Evolutionary conservation across 805 yeast species (phyloP).

Genomic region (Monosporozyma unispora): DNA sequence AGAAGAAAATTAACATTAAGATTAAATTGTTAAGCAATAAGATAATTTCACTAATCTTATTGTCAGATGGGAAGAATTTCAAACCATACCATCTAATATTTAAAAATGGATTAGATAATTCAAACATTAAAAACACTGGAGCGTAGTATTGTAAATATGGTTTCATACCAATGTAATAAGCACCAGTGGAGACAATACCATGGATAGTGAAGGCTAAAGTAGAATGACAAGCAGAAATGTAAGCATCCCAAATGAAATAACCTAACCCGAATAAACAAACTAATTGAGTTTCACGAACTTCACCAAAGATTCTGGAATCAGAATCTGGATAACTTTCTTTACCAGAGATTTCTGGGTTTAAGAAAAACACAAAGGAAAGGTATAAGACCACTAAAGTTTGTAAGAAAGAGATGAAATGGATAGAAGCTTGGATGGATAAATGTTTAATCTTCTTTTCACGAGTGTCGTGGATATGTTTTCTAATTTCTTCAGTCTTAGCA

Average conservation of each 20-base stretch:
- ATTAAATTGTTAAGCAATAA: slow-evolving; percentile 19
- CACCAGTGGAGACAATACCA: slow-evolving; percentile 67
- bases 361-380: slow-evolving; percentile 25
- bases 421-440: slow-evolving; percentile 23
- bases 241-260: slow-evolving; percentile 78
- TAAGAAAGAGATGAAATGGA: slow-evolving; percentile 75
- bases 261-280: slow-evolving; percentile 46
- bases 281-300: slow-evolving; percentile 18
- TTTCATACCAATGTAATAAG: slow-evolving; percentile 50
- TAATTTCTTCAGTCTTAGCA: slow-evolving; percentile 3
- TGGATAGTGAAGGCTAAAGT: slow-evolving; percentile 58
- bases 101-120: slow-evolving; percentile 81
- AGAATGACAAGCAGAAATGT: slow-evolving; percentile 51
- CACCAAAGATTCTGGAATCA: slow-evolving; percentile 21
- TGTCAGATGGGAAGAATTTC: slow-evolving; percentile 19
- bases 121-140: slow-evolving; percentile 73
- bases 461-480: slow-evolving; percentile 5
- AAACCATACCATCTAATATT: slow-evolving; percentile 77
- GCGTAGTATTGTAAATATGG: slow-evolving; percentile 74
- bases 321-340: slow-evolving; percentile 13
- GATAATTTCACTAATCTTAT: slow-evolving; percentile 44
- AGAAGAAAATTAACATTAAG: slow-evolving; percentile 57
- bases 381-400: slow-evolving; percentile 63
- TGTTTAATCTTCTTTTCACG: slow-evolving; percentile 9
- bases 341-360: slow-evolving; percentile 3